Evolutionary conservation across 176 grass and related monocot species (phyloP).

Genomic region (Zea luxurians): DNA sequence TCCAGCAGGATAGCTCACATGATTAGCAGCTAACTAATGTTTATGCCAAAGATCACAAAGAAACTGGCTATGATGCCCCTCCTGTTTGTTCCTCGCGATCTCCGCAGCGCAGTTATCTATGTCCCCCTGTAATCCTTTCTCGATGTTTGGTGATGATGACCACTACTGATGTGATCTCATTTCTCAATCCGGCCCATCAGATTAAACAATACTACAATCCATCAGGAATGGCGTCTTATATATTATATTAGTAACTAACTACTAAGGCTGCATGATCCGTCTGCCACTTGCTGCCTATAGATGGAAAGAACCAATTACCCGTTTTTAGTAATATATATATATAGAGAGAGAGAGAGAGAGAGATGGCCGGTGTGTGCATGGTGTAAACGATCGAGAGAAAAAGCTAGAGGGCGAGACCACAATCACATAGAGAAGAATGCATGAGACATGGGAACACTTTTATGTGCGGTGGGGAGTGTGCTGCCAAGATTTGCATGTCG

Average conservation of each 20-base stretch:
- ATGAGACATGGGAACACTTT: constrained; percentile 42
- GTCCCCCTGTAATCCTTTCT: constrained; percentile 7
- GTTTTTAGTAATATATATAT: not conserved
- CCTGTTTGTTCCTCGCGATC: constrained; percentile 39
- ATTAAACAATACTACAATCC: constrained; percentile 20
- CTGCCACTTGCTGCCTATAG: not conserved
- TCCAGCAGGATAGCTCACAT: constrained; percentile 16
- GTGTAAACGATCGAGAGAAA: constrained; percentile 24
- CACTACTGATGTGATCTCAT: constrained; percentile 4
- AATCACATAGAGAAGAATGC: not conserved
- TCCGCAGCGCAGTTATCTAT: constrained; percentile 37
- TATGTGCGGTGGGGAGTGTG: constrained; percentile 16
- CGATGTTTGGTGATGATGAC: constrained; percentile 29
- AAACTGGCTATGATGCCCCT: constrained; percentile 5
- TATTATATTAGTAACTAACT: not conserved
- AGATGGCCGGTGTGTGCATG: not conserved
- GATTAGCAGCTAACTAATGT: constrained; percentile 30
- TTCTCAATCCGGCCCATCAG: not conserved
- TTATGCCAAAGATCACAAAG: constrained; percentile 10
- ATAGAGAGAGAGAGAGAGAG: not conserved
- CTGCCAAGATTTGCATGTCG: constrained; percentile 38
- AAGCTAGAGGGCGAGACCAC: constrained; percentile 6
- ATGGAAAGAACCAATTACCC: constrained; percentile 12
- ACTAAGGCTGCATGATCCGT: not conserved
- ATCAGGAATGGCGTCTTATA: not conserved